A percentile compares a stretch with the other conserved stretches of the same genome.
phyloP scores from a whole-genome alignment of 352 stramenopile species.

The Phytophthora hybrid region DNA sequence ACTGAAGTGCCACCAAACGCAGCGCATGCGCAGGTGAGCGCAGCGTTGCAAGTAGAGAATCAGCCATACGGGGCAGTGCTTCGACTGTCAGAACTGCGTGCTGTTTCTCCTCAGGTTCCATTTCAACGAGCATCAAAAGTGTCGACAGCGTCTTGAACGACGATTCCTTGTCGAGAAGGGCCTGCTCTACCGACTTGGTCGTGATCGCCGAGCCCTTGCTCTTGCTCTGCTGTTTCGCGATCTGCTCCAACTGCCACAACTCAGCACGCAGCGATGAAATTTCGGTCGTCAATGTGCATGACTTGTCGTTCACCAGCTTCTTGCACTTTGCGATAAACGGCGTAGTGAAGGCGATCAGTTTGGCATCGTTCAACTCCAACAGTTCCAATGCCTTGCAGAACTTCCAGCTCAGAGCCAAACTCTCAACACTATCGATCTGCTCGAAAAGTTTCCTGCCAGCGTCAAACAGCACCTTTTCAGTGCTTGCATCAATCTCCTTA shows the following conservation, averaged over 20 bases:
- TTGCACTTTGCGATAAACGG: constrained; percentile 53
- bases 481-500: constrained; percentile 24
- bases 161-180: constrained; percentile 49
- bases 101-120: constrained; percentile 60
- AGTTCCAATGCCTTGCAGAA: constrained; percentile 68
- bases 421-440: constrained; percentile 26
- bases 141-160: constrained; percentile 73
- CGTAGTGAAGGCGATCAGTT: constrained; percentile 54
- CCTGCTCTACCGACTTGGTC: constrained; percentile 43
- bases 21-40: constrained; percentile 74
- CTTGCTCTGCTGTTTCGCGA: constrained; percentile 48
- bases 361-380: constrained; percentile 47
- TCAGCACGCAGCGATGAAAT: constrained; percentile 57
- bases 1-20: constrained; percentile 73
- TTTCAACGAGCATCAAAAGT: constrained; percentile 67
- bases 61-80: constrained; percentile 44
- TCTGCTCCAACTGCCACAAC: constrained; percentile 77
- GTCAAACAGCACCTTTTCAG: constrained; percentile 43
- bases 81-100: constrained; percentile 52
- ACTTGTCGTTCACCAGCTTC: constrained; percentile 21
- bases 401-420: constrained; percentile 75
- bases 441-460: constrained; percentile 39
- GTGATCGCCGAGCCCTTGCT: constrained; percentile 20
- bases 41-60: constrained; percentile 62
- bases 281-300: constrained; percentile 1